Evolutionary conservation across 208 protist species (phyloP).

Genomic region (Acanthamoeba culbertsoni): DNA sequence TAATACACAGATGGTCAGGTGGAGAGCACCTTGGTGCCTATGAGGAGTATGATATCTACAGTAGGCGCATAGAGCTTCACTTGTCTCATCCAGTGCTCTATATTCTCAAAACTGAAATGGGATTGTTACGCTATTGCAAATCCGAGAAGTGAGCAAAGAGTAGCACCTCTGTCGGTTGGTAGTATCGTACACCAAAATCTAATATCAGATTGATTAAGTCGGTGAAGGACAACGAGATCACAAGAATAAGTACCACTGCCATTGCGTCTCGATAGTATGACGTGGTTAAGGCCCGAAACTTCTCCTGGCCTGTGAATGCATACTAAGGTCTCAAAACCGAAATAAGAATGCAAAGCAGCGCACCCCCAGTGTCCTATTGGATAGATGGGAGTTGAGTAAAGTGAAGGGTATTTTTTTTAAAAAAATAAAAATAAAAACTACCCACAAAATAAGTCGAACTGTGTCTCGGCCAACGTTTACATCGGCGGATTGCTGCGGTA

Average conservation of each 20-base stretch:
- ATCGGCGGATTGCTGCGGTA: background rate
- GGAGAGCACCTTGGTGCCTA: background rate
- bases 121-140: background rate
- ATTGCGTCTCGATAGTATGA: constrained; percentile 33
- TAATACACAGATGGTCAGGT: background rate
- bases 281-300: constrained; percentile 15
- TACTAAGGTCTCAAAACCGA: background rate
- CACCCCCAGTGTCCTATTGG: background rate
- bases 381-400: too few relatives aligned
- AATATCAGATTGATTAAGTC: background rate
- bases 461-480: background rate
- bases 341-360: background rate
- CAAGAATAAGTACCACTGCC: background rate
- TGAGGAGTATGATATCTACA: background rate
- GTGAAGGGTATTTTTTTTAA: background rate
- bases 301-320: background rate
- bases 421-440: background rate
- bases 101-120: background rate
- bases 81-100: background rate
- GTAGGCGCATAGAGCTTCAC: background rate
- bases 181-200: background rate
- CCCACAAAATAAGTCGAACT: background rate
- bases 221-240: background rate
- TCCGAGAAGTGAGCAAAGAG: background rate
- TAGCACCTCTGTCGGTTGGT: background rate